Evolutionary conservation across 108 stramenopile species (phyloP).

Genomic region (Epipyxis sp.): DNA sequence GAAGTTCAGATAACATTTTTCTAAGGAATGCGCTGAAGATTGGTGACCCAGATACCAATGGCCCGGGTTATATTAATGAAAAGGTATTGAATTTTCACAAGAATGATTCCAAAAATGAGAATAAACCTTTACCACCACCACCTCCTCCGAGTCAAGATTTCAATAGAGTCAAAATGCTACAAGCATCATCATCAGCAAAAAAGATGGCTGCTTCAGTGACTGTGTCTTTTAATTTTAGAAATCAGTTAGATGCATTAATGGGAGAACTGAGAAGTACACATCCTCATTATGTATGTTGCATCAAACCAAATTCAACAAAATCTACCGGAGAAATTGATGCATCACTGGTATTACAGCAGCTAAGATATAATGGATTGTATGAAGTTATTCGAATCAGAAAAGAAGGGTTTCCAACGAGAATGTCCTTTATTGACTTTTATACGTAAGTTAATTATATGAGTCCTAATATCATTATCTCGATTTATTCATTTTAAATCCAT

Average conservation of each 20-base stretch:
- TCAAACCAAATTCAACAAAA: conserved; percentile 74
- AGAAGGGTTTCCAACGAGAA: conserved; percentile 45
- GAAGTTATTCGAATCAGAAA: conserved; percentile 60
- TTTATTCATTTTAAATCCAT: no score
- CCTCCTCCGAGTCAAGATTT: not conserved
- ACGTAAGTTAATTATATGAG: not conserved
- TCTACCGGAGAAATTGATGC: conserved; percentile 47
- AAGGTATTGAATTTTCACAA: no score
- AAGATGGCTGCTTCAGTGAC: conserved; percentile 12
- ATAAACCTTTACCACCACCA: not conserved
- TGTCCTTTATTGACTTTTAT: conserved; percentile 50
- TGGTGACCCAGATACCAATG: not conserved
- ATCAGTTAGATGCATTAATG: conserved; percentile 54
- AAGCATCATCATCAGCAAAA: not conserved
- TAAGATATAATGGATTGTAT: conserved; percentile 55
- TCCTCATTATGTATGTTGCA: conserved; percentile 97
- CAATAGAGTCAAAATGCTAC: not conserved
- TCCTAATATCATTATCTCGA: no score
- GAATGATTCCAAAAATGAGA: not conserved
- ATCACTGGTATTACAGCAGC: conserved; percentile 68
- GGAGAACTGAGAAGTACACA: conserved; percentile 78
- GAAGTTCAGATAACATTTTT: not conserved
- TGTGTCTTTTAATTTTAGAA: conserved; percentile 58
- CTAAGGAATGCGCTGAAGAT: not conserved
- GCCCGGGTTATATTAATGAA: no score